A percentile compares a stretch with the other conserved stretches of the same genome.
Conservation (phyloP, 257 asterid genomes). For the Fraxinus anomala region DNA sequence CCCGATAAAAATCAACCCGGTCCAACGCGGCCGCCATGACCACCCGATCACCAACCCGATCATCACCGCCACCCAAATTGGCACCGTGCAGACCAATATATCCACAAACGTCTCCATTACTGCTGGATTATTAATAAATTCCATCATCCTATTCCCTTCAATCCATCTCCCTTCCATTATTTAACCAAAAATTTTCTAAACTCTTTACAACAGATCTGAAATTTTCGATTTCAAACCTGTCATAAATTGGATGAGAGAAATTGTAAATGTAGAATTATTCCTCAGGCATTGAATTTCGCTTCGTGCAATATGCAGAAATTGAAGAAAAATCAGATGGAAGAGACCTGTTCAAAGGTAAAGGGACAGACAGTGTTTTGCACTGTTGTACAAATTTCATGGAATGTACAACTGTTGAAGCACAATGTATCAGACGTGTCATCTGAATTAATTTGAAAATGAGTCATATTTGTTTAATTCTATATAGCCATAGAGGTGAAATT, state of each 20-base stretch:
- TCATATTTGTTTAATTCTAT: no score
- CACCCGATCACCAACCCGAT: slow-evolving; percentile 92
- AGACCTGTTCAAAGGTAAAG: slow-evolving; percentile 12
- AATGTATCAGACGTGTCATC: no score
- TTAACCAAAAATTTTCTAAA: slow-evolving; percentile 6
- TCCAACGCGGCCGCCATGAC: slow-evolving; percentile 97
- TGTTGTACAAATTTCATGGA: slow-evolving; percentile 25
- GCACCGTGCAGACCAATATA: slow-evolving; percentile 80
- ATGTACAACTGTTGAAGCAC: slow-evolving; percentile 1
- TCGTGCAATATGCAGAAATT: not conserved
- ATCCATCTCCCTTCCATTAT: slow-evolving; percentile 66
- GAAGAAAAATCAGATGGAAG: slow-evolving; percentile 8
- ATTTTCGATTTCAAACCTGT: not conserved
- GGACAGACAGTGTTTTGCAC: slow-evolving; percentile 32
- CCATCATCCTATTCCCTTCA: slow-evolving; percentile 46
- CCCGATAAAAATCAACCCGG: slow-evolving; percentile 75
- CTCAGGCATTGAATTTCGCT: not conserved
- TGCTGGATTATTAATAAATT: slow-evolving; percentile 55
- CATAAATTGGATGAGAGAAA: slow-evolving; percentile 3
- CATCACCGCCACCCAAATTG: slow-evolving; percentile 98
- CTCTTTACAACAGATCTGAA: slow-evolving; percentile 2
- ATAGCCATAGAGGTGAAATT: no score
- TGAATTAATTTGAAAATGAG: no score
- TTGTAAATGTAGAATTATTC: slow-evolving; percentile 15
- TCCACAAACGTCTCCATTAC: slow-evolving; percentile 85